Base-by-base conservation (phyloP, 306 rosid species). In the Albizia julibrissin region DNA sequence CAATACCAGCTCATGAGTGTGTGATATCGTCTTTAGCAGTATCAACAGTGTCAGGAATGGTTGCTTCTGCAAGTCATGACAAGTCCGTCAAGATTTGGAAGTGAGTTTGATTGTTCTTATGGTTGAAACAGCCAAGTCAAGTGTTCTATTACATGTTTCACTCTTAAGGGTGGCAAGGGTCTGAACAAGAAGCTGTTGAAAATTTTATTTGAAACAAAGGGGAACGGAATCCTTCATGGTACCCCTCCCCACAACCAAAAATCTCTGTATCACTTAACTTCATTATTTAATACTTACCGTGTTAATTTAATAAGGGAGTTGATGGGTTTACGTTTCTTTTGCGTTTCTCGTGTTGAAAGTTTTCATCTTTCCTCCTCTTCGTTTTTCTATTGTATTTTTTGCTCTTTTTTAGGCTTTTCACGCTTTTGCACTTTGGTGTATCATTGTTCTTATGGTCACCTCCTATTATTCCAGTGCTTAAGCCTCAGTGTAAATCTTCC, bases 1-100 rank as follows among this genome's bases (percentile, higher is more conserved):
- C 97, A 11, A 85, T 92, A 65, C 52, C 87, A 4, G 97, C 97
- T 39, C 98, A 94, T 26, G 97, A 94, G 76, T 80, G 92, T 65
- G 87, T 88, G 70, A 92, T 94, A 80, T 88, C 98, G 6, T 90
- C 98, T n/a, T 79, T 94, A 85, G 94, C 98, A 62, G 91, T 88
- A 69, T 94, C 98, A 66, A 92, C 97, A 0, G 84, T 86, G 43
- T 87, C 92, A 40, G 92, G 97, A 76, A 90, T 90, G 97, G 94
- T 94, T 75, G 98, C 98, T 75, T 94, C 98, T 4, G 91, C 97
- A 64, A 94, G 98, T 80, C 87, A 90, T 79, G 98, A 94, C 86
- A 92, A 87, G 79, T 92, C 94, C 10, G 98, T 94, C 31, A 94
- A 94, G 88, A 87, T 94, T 72, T 94, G 97, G 97, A 94, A 94